Evolutionary conservation across 257 asterid genomes (phyloP).

Genomic region (Jaltomata sinuosa): DNA sequence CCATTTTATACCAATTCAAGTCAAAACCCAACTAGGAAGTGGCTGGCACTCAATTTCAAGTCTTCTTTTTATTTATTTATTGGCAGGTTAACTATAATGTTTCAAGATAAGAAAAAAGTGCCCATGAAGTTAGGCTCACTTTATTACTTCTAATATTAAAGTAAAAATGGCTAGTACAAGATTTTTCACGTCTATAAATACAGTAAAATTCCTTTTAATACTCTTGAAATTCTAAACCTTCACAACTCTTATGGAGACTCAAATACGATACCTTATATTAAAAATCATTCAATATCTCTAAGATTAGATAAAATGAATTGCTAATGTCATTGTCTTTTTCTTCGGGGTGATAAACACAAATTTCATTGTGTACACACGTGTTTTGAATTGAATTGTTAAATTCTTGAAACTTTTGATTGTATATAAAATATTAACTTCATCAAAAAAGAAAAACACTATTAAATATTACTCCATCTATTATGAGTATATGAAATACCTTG

Average conservation of each 20-base stretch:
- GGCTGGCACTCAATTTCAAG: background rate
- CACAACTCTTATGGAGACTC: background rate
- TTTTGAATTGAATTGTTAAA: background rate
- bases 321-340: background rate
- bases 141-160: background rate
- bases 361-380: no score
- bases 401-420: background rate
- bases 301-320: background rate
- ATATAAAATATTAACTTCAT: background rate
- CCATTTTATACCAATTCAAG: background rate
- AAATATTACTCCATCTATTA: background rate
- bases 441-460: background rate
- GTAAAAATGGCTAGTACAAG: background rate
- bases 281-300: background rate
- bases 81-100: no score
- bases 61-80: background rate
- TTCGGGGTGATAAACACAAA: background rate
- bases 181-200: no score
- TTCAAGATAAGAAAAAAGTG: no score
- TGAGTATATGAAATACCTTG: background rate
- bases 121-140: no score
- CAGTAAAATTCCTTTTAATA: background rate
- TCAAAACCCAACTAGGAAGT: background rate
- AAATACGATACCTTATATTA: background rate
- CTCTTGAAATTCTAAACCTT: background rate